These are phyloP conservation scores for Solanum hybrid DNA, from an alignment of 305 asterid species.

Conservation along the genomic window DNA sequence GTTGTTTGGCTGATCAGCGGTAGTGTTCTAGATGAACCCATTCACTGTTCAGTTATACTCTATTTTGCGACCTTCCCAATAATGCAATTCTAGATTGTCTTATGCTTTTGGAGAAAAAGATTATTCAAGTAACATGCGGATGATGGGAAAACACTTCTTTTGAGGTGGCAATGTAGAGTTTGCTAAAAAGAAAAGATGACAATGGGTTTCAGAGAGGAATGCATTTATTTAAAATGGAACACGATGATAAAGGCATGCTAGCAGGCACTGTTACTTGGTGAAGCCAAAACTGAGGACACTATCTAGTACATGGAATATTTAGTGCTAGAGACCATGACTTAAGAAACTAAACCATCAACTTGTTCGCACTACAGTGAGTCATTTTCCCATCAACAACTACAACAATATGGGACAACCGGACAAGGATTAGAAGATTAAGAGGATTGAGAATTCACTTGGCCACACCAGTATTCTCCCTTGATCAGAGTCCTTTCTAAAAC, in stretches of 20 bases:
- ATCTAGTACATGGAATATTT: neutral
- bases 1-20: neutral
- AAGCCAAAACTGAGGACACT: neutral
- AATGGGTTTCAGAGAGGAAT: neutral
- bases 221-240: neutral
- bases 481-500: neutral
- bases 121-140: neutral
- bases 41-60: neutral
- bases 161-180: neutral
- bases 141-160: neutral
- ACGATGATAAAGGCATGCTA: neutral
- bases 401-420: neutral
- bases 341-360: too few species aligned
- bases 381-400: neutral
- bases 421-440: neutral
- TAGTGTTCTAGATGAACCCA: neutral
- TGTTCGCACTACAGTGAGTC: neutral
- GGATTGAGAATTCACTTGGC: neutral
- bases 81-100: neutral
- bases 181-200: neutral
- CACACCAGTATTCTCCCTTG: neutral
- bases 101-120: neutral
- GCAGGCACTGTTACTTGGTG: neutral
- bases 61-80: neutral
- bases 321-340: neutral